These are phyloP conservation scores for Porogramme epimiltina DNA, from an alignment of 1,284 basidiomycete genomes.

Conservation along the genomic window DNA sequence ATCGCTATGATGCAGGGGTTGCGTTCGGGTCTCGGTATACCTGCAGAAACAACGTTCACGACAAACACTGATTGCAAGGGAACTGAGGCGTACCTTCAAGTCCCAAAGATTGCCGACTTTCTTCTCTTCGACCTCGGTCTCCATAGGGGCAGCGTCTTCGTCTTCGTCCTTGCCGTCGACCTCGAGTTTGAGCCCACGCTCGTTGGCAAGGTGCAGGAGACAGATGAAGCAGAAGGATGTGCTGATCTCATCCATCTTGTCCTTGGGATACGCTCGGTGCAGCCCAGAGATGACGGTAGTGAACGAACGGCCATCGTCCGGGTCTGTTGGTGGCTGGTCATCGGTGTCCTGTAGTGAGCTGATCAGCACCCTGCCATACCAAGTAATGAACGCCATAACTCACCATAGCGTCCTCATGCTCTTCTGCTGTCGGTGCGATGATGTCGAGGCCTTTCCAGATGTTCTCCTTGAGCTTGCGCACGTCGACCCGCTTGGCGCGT, in stretches of 20 bases:
- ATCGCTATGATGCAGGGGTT: constrained; percentile 17
- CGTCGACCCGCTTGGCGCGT: constrained; percentile 95
- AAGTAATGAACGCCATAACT: constrained; percentile 17
- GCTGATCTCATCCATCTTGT: constrained; percentile 97
- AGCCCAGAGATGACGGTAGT: constrained; percentile 84
- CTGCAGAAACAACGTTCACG: constrained; percentile 36
- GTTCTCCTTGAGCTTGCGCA: constrained; percentile 95
- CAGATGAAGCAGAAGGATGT: constrained; percentile 99
- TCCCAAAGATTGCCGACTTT: constrained; percentile 76
- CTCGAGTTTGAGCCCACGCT: constrained; percentile 88
- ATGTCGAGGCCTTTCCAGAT: constrained; percentile 94
- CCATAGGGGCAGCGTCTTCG: constrained; percentile 26
- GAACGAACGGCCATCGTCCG: constrained; percentile 75
- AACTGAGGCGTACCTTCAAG: constrained; percentile 58
- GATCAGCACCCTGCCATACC: background rate
- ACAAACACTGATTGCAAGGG: background rate
- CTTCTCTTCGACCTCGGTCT: constrained; percentile 34
- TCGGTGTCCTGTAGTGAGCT: constrained; percentile 51
- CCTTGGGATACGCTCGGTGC: constrained; percentile 81
- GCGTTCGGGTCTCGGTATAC: constrained; percentile 74
- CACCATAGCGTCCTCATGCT: constrained; percentile 61
- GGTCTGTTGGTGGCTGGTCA: constrained; percentile 51
- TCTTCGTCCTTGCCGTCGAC: constrained; percentile 38
- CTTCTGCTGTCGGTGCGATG: constrained; percentile 44
- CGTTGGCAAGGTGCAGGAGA: constrained; percentile 92